Evolutionary conservation across 1,284 basidiomycete genomes (phyloP), one percentile per base, ranked within the genome.

Genomic region (Boletus semigastroideus): DNA sequence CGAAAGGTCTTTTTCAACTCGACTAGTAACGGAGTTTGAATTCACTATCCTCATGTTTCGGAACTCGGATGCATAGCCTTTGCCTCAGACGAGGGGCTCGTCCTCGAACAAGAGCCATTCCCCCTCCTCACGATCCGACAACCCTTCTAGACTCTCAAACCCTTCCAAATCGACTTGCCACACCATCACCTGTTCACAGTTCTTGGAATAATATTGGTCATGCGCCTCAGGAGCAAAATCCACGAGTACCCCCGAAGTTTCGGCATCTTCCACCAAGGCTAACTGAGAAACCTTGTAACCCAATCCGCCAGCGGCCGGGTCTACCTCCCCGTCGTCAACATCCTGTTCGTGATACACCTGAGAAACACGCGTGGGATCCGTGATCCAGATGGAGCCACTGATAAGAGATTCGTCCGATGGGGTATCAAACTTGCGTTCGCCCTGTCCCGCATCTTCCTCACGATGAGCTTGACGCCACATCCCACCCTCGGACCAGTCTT

Each of bases 371-470:
- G 42, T 41, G 28, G 54, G 52, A 48, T 47, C 51, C 54, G 55
- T 65, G 54, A 44, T 48, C 40, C 57, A 53, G 41, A 52, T 49
- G 34, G 53, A 30, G 46, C 38, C 39, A 52, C 49, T 38, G 63
- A 70, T 66, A 69, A 68, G 66, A 54, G 59, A 66, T 56, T 47
- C 49, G 30, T 57, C 56, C 47, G 57, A 64, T 58, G 49, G 52
- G 40, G 48, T 47, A 51, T 51, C 51, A 27, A 43, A 46, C 30
- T 62, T 43, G 44, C 16, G 19, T 49, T 52, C 41, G 20, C 37
- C 48, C 27, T 40, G 34, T 38, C 45, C 44, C 30, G 42, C 54
- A 44, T 52, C 44, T 38, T 41, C 51, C 39, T 47, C 63, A 28
- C 43, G 33, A 34, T 34, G 33, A 34, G 33, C 16, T 25, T 41